Conservation (phyloP, 179 eudicot species). For the Beta lomatogona region DNA sequence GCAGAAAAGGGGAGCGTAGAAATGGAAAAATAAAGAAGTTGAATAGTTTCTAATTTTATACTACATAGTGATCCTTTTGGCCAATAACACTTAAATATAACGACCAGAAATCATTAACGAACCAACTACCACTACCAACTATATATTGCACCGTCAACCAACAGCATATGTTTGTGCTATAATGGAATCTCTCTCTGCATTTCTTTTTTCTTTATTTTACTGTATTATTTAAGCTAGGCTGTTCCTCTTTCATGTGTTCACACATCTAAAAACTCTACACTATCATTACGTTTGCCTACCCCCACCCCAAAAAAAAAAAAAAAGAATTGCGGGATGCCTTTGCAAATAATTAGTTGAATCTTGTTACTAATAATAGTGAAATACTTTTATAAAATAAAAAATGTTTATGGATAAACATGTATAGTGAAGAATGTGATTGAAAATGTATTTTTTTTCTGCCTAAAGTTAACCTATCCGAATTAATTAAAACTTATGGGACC, state of each 20-base stretch:
- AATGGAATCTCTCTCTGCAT: slow-evolving; percentile 11
- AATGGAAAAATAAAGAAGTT: too few relatives aligned
- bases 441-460: too few relatives aligned
- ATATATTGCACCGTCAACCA: slow-evolving; percentile 39
- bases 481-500: too few relatives aligned
- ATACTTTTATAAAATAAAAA: too few relatives aligned
- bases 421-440: too few relatives aligned
- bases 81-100: not conserved
- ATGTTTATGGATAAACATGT: too few relatives aligned
- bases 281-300: not conserved
- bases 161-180: slow-evolving; percentile 20
- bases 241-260: slow-evolving; percentile 15
- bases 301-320: too few relatives aligned
- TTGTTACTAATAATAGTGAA: too few relatives aligned
- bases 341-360: not conserved
- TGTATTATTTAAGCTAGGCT: not conserved
- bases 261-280: not conserved
- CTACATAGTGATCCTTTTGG: slow-evolving; percentile 7
- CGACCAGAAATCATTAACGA: slow-evolving; percentile 27
- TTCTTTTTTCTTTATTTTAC: not conserved
- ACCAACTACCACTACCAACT: slow-evolving; percentile 42
- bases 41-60: not conserved
- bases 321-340: not conserved
- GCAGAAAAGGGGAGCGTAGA: too few relatives aligned
- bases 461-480: too few relatives aligned